Evolutionary conservation across 106 monocot genomes (phyloP), one percentile per base, ranked within the genome.

Genomic region (Ottelia alismoides): DNA sequence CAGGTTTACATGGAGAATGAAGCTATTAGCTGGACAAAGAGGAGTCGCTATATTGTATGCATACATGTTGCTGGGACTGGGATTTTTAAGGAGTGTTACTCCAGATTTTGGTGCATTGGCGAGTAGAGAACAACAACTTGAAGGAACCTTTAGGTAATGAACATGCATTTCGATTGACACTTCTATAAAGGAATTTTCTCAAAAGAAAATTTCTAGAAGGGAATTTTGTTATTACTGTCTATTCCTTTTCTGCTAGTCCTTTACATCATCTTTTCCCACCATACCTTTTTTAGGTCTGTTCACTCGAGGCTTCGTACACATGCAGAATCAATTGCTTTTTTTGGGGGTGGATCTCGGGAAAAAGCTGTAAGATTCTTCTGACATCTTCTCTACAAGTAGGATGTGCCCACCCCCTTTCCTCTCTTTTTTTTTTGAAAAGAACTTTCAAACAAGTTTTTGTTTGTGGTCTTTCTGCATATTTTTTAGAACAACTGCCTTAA

Each of bases 1-100:
- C 47, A 98, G 98, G 98, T 98, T 98, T 55, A 90, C 98, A 65
- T 98, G 98, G 98, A 82, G 98, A 75, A 98, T 98, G 98, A 85
- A 90, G 57, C 63, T 82, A 22, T 76, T 98, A 64, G 82, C 89
- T 55, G 98, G 98, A 22, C 58, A 60, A 62, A 85, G 90, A 75
- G 98, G 98, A 63, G 85, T 90, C 68, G 74, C 72, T 52, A 98
- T 98, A 70, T 58, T 98, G 45, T 98, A 98, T 65, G 67, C 82
- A 45, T 98, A 98, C 60, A 98, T 98, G 85, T 65, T 98, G 44
- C 53, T 98, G 19, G 98, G 98, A 55, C 76, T 98, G 66, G 98
- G 98, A 16, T 83, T 98, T 47, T 56, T 98, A 62, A 85, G 90
- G 78, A 79, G 61, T 64, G 85, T 83, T 30, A 62, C 98, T 1